Evolutionary conservation across 164 flowering plant species (phyloP).

Genomic region (Chimonanthus praecox): DNA sequence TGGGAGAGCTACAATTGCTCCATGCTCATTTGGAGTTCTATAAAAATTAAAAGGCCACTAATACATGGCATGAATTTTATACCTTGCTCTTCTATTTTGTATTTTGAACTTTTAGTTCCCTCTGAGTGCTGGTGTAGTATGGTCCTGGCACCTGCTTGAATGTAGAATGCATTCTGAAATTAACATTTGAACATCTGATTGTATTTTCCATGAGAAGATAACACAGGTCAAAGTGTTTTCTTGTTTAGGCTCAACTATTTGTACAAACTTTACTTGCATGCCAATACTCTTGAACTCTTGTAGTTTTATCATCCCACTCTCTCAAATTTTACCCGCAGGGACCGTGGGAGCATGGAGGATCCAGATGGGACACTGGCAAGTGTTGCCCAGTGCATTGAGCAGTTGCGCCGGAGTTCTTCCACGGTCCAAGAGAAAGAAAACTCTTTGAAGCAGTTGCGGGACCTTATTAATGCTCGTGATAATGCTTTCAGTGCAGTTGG

Average conservation of each 20-base stretch:
- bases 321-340: constrained; percentile 39
- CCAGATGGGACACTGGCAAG: constrained; percentile 94
- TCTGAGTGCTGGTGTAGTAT: neutral
- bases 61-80: neutral
- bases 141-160: neutral
- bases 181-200: too few relatives aligned
- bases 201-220: too few relatives aligned
- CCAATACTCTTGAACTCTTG: neutral
- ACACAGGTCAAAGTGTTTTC: neutral
- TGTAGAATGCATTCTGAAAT: too few relatives aligned
- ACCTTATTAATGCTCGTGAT: constrained; percentile 78
- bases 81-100: neutral
- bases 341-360: constrained; percentile 85
- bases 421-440: constrained; percentile 77
- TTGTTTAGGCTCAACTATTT: neutral
- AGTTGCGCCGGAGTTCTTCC: constrained; percentile 75
- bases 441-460: constrained; percentile 70
- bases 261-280: neutral
- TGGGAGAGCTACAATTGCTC: neutral
- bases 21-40: neutral
- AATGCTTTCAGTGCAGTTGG: constrained; percentile 96
- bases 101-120: neutral
- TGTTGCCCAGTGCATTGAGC: constrained; percentile 99
- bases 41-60: neutral
- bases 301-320: neutral